These are phyloP conservation scores for Flammula alnicola DNA, from an alignment of 1,284 basidiomycete genomes.

Conservation along the genomic window DNA sequence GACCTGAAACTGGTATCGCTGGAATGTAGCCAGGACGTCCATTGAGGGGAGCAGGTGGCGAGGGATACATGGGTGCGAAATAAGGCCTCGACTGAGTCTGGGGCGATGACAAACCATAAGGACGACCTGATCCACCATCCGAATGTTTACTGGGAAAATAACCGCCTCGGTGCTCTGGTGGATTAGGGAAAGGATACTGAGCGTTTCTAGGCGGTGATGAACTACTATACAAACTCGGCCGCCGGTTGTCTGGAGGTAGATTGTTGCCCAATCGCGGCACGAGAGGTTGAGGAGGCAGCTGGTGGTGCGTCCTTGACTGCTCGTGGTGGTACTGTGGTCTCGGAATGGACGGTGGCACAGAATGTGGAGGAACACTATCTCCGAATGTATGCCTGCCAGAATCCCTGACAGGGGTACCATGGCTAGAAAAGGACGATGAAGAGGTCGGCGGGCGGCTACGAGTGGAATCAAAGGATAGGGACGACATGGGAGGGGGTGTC, in stretches of 20 bases:
- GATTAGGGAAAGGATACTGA: constrained; percentile 9
- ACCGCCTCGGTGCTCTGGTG: background rate
- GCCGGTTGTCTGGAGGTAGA: constrained; percentile 1
- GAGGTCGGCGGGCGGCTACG: constrained; percentile 7
- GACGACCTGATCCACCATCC: constrained; percentile 1
- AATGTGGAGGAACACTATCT: constrained; percentile 3
- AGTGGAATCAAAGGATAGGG: constrained; percentile 15
- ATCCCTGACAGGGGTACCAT: constrained; percentile 6
- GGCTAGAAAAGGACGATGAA: constrained; percentile 9
- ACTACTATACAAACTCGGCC: constrained; percentile 4
- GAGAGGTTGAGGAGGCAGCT: constrained; percentile 4
- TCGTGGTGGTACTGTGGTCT: constrained; percentile 1
- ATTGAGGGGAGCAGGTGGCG: constrained; percentile 2
- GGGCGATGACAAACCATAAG: background rate
- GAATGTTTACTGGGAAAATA: constrained; percentile 1
- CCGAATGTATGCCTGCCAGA: background rate
- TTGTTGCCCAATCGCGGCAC: constrained; percentile 7
- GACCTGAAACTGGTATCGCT: constrained; percentile 1
- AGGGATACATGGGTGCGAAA: constrained; percentile 5
- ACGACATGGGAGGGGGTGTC: constrained; percentile 18
- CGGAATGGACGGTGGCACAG: constrained; percentile 2
- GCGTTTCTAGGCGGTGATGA: background rate
- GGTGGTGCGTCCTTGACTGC: constrained; percentile 2
- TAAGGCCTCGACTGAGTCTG: constrained; percentile 7
- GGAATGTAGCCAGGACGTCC: constrained; percentile 9